phyloP scores from a whole-genome alignment of 2,329 filamentous ascomycete genomes.

The Colletotrichum siamense region DNA sequence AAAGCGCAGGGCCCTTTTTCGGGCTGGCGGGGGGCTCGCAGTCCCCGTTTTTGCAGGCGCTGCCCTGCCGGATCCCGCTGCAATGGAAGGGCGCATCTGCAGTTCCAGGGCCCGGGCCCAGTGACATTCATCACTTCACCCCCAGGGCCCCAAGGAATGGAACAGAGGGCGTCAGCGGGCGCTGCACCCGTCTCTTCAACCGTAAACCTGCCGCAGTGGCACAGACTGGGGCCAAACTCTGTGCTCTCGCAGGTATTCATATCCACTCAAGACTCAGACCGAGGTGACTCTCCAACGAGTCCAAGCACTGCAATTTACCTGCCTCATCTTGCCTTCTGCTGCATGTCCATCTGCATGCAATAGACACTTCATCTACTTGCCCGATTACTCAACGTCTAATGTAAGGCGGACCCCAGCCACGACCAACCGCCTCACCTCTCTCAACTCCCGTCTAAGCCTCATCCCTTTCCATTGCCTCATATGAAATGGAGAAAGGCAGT shows the following conservation, averaged over 20 bases:
- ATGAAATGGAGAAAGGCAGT: background rate
- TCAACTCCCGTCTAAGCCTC: background rate
- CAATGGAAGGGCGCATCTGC: background rate
- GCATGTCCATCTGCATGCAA: background rate
- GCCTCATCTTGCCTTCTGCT: background rate
- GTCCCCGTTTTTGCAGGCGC: background rate
- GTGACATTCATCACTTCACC: background rate
- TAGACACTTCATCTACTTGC: background rate
- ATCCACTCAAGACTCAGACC: background rate
- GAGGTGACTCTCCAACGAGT: background rate
- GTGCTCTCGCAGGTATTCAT: conserved; percentile 12
- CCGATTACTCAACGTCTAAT: background rate
- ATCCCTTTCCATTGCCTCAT: background rate
- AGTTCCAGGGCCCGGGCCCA: background rate
- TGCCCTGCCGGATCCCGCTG: background rate
- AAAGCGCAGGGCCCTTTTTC: background rate
- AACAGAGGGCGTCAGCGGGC: background rate
- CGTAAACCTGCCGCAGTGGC: background rate
- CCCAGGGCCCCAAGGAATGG: background rate
- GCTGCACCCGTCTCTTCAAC: conserved; percentile 1
- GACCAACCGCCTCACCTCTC: background rate
- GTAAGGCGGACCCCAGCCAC: background rate
- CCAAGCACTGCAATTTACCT: background rate
- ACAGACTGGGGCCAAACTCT: conserved; percentile 22
- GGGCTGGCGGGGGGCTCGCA: conserved; percentile 12